A percentile compares a stretch with the other conserved stretches of the same genome.
phyloP scores from a whole-genome alignment of 257 asterid genomes.

The Solanum medicagineum region DNA sequence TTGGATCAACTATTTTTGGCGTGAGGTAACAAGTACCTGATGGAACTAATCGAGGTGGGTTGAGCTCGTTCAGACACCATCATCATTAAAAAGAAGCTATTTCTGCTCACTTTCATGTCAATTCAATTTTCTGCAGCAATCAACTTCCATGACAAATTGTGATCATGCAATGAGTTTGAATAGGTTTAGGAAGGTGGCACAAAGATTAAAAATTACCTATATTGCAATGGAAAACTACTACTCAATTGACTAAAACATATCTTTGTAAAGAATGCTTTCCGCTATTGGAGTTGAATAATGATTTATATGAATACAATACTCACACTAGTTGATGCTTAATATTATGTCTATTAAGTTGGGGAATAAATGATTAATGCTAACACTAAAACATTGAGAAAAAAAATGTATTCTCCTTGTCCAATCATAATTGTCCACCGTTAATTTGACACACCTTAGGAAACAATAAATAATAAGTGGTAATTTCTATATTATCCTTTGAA shows the following conservation, averaged over 20 bases:
- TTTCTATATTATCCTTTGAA: no score
- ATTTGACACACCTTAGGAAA: no score
- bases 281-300: no score
- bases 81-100: background rate
- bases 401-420: no score
- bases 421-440: no score
- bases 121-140: background rate
- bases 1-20: background rate
- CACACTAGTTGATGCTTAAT: no score
- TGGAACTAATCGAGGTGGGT: background rate
- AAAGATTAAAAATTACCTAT: background rate
- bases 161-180: background rate
- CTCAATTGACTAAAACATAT: background rate
- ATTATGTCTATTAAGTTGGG: no score
- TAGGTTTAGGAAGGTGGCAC: background rate
- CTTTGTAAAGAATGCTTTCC: no score
- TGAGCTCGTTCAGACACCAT: background rate
- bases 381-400: no score
- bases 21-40: background rate
- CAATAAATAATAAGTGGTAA: no score
- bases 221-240: background rate
- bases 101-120: background rate
- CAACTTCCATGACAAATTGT: background rate
- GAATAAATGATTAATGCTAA: no score
- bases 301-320: no score